Evolutionary conservation across 768 basidiomycete genomes (phyloP), one percentile per base, ranked within the genome.

Genomic region (Trametes meyenii): DNA sequence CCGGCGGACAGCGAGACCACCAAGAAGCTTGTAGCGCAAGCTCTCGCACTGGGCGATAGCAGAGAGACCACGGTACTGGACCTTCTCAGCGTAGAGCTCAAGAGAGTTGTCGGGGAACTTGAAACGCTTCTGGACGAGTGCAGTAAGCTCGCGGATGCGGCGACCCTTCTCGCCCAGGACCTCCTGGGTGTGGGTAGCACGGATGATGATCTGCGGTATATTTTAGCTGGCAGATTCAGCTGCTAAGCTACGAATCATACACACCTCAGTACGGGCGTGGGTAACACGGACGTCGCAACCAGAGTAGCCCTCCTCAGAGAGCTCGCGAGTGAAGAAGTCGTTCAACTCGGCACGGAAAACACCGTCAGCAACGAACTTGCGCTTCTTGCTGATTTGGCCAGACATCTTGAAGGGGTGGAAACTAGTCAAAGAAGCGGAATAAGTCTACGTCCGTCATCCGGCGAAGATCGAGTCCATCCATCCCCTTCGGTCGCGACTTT

Each of bases 251-350:
- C 16, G 17, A 40, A 48, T 12, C 1, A 36, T 35, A 52, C 72
- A 26, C 50, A 93, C 92, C 83, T 99, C 97, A 70, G 97, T 99
- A 73, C 96, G 92, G 65, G 96, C 96, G 77, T 98, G 96, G 68
- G 97, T 98, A 64, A 98, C 96, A 73, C 97, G 94, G 76, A 99
- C 97, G 79, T 99, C 97, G 78, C 97, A 99, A 57, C 97, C 97
- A 79, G 97, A 98, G 86, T 98, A 99, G 70, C 96, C 96, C 79
- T 99, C 97, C 79, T 96, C 96, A 56, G 97, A 92, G 71, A 98
- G 92, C 79, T 98, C 96, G 69, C 95, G 89, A 62, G 88, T 93
- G 78, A 98, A 97, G 85, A 99, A 98, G 79, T 99, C 97, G 75
- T 94, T 94, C 76, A 99, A 86, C 81, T 99, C 97, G 69, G 97